These are phyloP conservation scores for Aspergillus conjunctus DNA, from an alignment of 495 filamentous ascomycete species.

Conservation along the genomic window DNA sequence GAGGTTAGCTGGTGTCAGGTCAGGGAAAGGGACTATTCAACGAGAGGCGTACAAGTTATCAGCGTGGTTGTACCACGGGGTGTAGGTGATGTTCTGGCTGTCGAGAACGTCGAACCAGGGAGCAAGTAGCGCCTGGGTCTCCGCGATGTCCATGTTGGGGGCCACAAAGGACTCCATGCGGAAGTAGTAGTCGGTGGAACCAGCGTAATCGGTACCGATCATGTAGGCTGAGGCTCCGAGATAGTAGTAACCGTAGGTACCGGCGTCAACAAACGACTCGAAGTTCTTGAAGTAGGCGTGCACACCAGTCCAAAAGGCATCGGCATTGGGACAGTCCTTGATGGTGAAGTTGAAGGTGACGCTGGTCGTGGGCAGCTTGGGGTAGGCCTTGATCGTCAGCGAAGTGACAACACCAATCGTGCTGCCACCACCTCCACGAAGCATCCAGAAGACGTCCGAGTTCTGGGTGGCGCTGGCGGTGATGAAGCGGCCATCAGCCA, in stretches of 20 bases:
- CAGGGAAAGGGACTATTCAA: neutral
- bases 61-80: conserved; percentile 52
- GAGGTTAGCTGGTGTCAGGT: neutral
- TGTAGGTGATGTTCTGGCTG: conserved; percentile 39
- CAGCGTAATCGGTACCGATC: conserved; percentile 19
- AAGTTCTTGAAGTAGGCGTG: conserved; percentile 52
- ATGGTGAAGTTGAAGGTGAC: conserved; percentile 48
- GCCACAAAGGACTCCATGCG: conserved; percentile 53
- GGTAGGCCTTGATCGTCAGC: conserved; percentile 49
- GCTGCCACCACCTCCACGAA: conserved; percentile 41
- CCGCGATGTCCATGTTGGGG: conserved; percentile 47
- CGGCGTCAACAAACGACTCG: conserved; percentile 50
- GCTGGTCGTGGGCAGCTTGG: conserved; percentile 40
- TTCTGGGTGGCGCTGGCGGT: conserved; percentile 54
- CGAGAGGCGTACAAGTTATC: conserved; percentile 36
- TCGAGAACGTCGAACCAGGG: conserved; percentile 49
- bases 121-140: conserved; percentile 45
- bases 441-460: conserved; percentile 63
- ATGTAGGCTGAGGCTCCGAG: conserved; percentile 17
- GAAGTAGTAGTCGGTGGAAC: conserved; percentile 33
- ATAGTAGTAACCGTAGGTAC: conserved; percentile 58
- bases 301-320: conserved; percentile 55
- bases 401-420: conserved; percentile 58
- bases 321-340: conserved; percentile 32
- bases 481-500: conserved; percentile 54